Evolutionary conservation across 495 filamentous ascomycete species (phyloP), one percentile per base, ranked within the genome.

Genomic region (Cryomyces minteri): DNA sequence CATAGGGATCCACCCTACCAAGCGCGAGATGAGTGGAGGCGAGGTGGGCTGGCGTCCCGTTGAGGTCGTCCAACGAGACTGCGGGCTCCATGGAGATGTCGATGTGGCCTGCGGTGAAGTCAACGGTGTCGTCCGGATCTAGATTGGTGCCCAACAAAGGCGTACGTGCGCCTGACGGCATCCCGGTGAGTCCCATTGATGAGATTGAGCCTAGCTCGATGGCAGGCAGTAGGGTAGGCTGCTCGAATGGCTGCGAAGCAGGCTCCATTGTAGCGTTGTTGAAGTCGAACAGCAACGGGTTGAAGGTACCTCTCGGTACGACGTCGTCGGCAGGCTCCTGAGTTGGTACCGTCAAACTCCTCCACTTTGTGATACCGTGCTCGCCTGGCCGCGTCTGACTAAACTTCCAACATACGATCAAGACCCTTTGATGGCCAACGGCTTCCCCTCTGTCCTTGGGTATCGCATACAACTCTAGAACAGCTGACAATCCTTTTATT

Each of bases 51-150:
- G 18, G 18, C 18, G 18, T 25, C 18, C 18, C 18, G 18, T 25
- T 25, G 18, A 25, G 18, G 1, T 25, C 18, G 14, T 18, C 39
- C 10, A 57, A 30, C 25, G 48, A 12, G 33, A 51, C 45, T 5
- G 45, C 33, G 1, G 54, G 54, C 29, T 54, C 54, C 29, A 56
- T 48, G 34, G 39, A 42, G 5, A 56, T 43, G 28, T 41, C 45
- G 39, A 56, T 54, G 28, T 51, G 44, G 4, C 51, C 54, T 42
- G 49, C 48, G 6, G 9, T 47, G 46, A 56, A 56, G 36, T 56
- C 54, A 31, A 54, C 34, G 12, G 50, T 44, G 32, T 56, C 51
- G 31, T 47, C 34, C n/a, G 40, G 8, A 41, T n/a, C 40, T 12
- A 41, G 4, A 41, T 41, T 12, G 28, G 31, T 44, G 18, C 18